Evolutionary conservation across 2,329 filamentous ascomycete species (phyloP).

Genomic region (Colletotrichum sp.): DNA sequence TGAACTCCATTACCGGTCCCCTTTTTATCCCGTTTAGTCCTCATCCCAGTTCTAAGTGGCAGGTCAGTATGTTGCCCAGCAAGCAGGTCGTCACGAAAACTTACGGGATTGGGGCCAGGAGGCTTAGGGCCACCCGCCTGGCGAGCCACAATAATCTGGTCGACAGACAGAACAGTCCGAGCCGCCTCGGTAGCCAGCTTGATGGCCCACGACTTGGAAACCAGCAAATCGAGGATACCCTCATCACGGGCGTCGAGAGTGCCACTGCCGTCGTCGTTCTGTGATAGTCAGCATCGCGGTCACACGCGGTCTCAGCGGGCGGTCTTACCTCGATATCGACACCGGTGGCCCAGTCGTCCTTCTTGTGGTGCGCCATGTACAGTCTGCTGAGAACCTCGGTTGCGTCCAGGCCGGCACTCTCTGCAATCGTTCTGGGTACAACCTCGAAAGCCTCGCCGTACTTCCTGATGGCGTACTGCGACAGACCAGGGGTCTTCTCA

Average conservation of each 20-base stretch:
- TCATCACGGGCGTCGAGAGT: slow-evolving; percentile 85
- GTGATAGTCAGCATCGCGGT: neutral
- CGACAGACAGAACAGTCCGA: slow-evolving; percentile 91
- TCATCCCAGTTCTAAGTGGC: slow-evolving; percentile 64
- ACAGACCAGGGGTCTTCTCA: slow-evolving; percentile 89
- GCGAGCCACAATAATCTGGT: slow-evolving; percentile 98
- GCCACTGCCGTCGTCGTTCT: slow-evolving; percentile 80
- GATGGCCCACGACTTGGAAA: slow-evolving; percentile 95
- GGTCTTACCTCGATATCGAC: slow-evolving; percentile 82
- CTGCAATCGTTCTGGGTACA: slow-evolving; percentile 89
- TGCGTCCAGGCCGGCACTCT: slow-evolving; percentile 93
- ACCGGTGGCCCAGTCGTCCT: slow-evolving; percentile 87
- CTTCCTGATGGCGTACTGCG: slow-evolving; percentile 97
- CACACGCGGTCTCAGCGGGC: neutral
- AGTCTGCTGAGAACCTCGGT: slow-evolving; percentile 94
- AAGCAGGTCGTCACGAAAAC: slow-evolving; percentile 25
- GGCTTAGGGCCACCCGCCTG: slow-evolving; percentile 98
- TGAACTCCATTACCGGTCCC: slow-evolving; percentile 14
- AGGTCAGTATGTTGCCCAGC: slow-evolving; percentile 30
- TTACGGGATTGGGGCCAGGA: slow-evolving; percentile 83
- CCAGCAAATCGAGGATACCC: slow-evolving; percentile 90
- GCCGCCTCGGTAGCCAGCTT: slow-evolving; percentile 95
- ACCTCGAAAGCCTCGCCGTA: slow-evolving; percentile 98
- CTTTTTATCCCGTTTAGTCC: slow-evolving; percentile 47
- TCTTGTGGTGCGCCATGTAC: slow-evolving; percentile 91